Conservation (phyloP, 1,284 basidiomycete genomes). For the Leccinum subfulvum region DNA sequence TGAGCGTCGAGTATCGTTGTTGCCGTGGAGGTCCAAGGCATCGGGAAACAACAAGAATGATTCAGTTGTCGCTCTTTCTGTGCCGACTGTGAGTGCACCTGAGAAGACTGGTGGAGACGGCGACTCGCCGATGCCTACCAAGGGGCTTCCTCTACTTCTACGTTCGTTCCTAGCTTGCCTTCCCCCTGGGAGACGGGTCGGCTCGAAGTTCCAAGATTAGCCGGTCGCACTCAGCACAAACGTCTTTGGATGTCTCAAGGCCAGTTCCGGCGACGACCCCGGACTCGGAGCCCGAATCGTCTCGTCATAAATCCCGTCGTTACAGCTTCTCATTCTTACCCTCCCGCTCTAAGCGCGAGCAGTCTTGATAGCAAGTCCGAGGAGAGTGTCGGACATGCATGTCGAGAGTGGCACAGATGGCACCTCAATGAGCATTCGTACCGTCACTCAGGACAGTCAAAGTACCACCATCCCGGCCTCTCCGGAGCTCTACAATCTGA, state of each 20-base stretch:
- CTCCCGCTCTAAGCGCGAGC: slow-evolving; percentile 17
- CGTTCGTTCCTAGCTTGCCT: not conserved
- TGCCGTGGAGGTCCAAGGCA: slow-evolving; percentile 25
- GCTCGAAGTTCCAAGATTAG: not conserved
- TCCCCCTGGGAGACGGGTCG: not conserved
- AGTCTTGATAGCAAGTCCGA: not conserved
- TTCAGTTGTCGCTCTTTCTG: not conserved
- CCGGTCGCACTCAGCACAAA: not conserved
- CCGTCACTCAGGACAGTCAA: slow-evolving; percentile 27
- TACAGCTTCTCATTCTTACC: slow-evolving; percentile 31
- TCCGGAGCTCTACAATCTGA: slow-evolving; percentile 8
- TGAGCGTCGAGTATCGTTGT: slow-evolving; percentile 22
- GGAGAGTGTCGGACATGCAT: not conserved
- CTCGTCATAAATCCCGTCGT: slow-evolving; percentile 19
- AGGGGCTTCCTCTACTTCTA: not conserved
- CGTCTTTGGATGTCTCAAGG: not conserved
- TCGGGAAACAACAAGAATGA: slow-evolving; percentile 4
- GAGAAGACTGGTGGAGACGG: slow-evolving; percentile 3
- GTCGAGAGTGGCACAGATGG: slow-evolving; percentile 22
- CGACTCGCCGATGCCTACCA: not conserved
- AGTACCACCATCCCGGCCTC: slow-evolving; percentile 20
- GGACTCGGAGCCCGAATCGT: not conserved
- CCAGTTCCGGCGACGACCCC: not conserved
- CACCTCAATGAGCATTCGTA: slow-evolving; percentile 25
- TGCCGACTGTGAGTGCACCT: not conserved